These are phyloP conservation scores for Cyphellophora europaea DNA, from an alignment of 2,329 filamentous ascomycete species.

Conservation along the genomic window DNA sequence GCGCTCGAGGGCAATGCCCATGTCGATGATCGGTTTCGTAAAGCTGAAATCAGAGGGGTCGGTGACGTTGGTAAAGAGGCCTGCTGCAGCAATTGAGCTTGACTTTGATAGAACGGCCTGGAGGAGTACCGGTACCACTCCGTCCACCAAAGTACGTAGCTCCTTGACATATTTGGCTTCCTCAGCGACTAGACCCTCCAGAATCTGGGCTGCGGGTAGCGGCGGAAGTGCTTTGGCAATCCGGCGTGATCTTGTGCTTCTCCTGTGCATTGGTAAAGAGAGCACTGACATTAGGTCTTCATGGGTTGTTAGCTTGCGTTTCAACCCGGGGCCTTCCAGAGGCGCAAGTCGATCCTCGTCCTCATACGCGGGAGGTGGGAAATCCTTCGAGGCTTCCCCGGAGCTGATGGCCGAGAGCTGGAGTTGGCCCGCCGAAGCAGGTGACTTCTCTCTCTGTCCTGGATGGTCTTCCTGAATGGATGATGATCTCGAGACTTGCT, in stretches of 20 bases:
- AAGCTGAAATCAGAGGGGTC: conserved; percentile 52
- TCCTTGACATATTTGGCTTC: conserved; percentile 85
- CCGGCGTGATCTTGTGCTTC: conserved; percentile 64
- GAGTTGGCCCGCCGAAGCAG: conserved; percentile 44
- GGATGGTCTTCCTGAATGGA: no score
- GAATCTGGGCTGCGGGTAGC: conserved; percentile 60
- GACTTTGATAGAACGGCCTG: conserved; percentile 71
- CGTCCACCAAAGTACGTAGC: conserved; percentile 84
- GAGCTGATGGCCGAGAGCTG: conserved; percentile 51
- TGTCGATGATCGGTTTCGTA: conserved; percentile 81
- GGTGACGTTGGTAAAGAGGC: conserved; percentile 54
- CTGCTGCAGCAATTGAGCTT: conserved; percentile 53
- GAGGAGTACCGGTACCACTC: conserved; percentile 85
- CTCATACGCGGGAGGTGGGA: conserved; percentile 8
- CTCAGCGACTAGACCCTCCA: conserved; percentile 72
- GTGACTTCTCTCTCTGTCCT: conserved; percentile 31
- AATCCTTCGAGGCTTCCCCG: conserved; percentile 32
- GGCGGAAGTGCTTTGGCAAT: conserved; percentile 47
- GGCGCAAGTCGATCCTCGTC: conserved; percentile 20
- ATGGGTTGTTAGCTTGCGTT: conserved; percentile 76
- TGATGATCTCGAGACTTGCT: no score
- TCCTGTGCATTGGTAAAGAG: conserved; percentile 54
- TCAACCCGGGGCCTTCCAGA: conserved; percentile 43
- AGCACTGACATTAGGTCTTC: conserved; percentile 90
- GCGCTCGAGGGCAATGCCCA: conserved; percentile 84